Evolutionary conservation across 83 land plant genomes (phyloP), one percentile per base, ranked within the genome.

Genomic region (Thuja plicata): DNA sequence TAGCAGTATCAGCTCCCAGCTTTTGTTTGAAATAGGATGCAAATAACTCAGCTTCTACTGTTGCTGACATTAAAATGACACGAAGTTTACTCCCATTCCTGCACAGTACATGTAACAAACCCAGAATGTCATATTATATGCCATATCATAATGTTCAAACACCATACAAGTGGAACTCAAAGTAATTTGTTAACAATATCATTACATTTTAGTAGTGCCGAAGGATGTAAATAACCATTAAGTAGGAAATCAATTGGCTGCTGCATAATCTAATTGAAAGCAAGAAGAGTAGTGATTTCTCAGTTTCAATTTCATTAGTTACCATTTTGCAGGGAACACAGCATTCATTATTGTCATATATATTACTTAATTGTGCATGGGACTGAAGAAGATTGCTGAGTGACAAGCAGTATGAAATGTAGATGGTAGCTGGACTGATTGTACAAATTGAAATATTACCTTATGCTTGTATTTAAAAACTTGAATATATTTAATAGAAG

Each of bases 31-130:
- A 91, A 80, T 89, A 91, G 24, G 79, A 52, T 52, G 83, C 91
- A 84, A 91, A 91, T 17, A 82, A 38, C 35, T 62, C 87, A 52
- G 92, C 87, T 43, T 91, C 89, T 40, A 89, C 91, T 84, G 92
- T 91, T 60, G 92, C 92, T 30, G 92, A 91, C 92, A 91, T 91
- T 86, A 91, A 54, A 48, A 91, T 89, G 32, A 91, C 70, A 70
- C 38, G 92, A 84, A 91, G 85, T 12, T 77, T 89, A 74, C 86
- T 88, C 87, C 60, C 30, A 50, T 32, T 27, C 52, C 89, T 88
- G 48, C 37, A 73, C 24, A 76, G 83, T 57, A 76, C 34, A 46
- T 48, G 52, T 16, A 60, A 86, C 60, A 86, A 52, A 52, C 38
- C 87, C 50, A 34, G 34, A 86, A 86, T 34, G 78, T 19, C 79